These are phyloP conservation scores for Lepraria neglecta DNA, from an alignment of 495 filamentous ascomycete genomes.

Conservation along the genomic window DNA sequence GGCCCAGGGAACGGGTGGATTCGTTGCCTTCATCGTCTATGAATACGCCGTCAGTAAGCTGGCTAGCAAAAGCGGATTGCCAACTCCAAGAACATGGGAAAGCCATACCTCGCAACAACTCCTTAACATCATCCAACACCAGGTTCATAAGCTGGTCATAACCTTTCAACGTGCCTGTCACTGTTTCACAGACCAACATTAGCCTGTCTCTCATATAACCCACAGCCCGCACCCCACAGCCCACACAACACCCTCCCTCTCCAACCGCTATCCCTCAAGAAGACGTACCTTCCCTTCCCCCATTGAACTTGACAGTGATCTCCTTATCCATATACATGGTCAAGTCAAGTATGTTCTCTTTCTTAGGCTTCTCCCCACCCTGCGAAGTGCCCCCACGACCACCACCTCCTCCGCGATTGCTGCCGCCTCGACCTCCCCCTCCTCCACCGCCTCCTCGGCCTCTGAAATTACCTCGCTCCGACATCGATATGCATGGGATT, in stretches of 20 bases:
- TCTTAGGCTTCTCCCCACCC: slow-evolving; percentile 76
- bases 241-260: neutral
- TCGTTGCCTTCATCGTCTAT: slow-evolving; percentile 89
- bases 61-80: too few species aligned
- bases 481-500: slow-evolving; percentile 44
- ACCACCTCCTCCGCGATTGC: slow-evolving; percentile 43
- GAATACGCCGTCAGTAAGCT: neutral
- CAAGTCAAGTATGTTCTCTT: slow-evolving; percentile 95
- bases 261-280: neutral
- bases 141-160: slow-evolving; percentile 98
- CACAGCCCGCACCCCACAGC: neutral
- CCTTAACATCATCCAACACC: slow-evolving; percentile 89
- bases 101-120: slow-evolving; percentile 69
- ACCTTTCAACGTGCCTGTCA: slow-evolving; percentile 82
- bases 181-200: slow-evolving; percentile 39
- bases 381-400: slow-evolving; percentile 44
- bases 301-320: slow-evolving; percentile 92
- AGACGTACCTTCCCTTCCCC: slow-evolving; percentile 77
- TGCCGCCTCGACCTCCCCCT: slow-evolving; percentile 34
- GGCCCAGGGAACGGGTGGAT: slow-evolving; percentile 72
- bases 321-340: slow-evolving; percentile 94
- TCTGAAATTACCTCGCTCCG: slow-evolving; percentile 62
- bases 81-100: too few species aligned
- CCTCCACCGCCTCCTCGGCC: slow-evolving; percentile 46
- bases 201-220: slow-evolving; percentile 17